Base-by-base conservation (phyloP, 257 asterid species). In the Agastache rugosa region DNA sequence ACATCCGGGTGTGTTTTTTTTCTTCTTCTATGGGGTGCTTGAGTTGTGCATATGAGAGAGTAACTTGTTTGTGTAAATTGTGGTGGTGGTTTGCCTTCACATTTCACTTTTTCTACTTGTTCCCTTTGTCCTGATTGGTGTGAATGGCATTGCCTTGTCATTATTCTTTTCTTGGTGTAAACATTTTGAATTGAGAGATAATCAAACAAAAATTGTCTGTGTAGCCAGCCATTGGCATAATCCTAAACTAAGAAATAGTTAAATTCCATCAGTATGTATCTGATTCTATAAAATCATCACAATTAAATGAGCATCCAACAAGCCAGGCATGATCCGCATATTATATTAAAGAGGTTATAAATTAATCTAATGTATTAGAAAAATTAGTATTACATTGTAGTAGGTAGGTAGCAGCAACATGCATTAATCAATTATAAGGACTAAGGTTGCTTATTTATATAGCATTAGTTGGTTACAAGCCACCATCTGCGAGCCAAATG, bases 31-130 rank as follows among this genome's bases (percentile, higher is more conserved):
- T 69, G 51, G 67, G 41, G 72, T 54, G 78, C 66, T 73, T 72
- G 78, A 74, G 81, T 19, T 84, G 80, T 84, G 82, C 82, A 81
- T 76, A 84, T 73, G 39, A 69, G 72, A 75, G 61, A 53, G 72
- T 78, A 62, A 72, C 75, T 80, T 67, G 23, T 70, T 47, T 20
- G 23, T 84, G 91, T 84, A 86, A 75, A 84, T 73, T 77, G 56
- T 51, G 31, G 23, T 50, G 67, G 12, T 80, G 75, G 37, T 59
- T 67, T 67, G 45, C 73, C 63, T 72, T 58, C 65, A 50, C 63
- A 64, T 19, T 44, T 55, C 23, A 41, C 58, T 68, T 0, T 31
- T 31, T 16, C 37, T 67, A 39, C 65, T 37, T 51, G 16, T 47
- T 56, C 39, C 68, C 11, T 39, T 42, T 63, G 59, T 54, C 35